Percentiles rank a stretch among this genome's conserved stretches.
Evolutionary conservation across 306 rosid genomes (phyloP).

Genomic region (Vigna trinervia): DNA sequence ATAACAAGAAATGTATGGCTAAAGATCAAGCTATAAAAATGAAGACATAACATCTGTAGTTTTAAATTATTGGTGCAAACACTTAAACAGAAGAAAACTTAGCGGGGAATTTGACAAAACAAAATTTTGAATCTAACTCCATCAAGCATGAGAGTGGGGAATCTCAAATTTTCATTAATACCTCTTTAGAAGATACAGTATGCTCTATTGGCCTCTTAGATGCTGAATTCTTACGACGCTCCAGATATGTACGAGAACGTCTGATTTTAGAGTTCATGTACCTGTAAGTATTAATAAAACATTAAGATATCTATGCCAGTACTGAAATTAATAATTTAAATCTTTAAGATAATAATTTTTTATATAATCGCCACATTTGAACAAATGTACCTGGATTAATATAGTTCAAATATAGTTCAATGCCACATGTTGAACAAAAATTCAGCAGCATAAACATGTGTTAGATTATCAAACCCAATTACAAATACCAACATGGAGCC

Average conservation of each 20-base stretch:
- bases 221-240: slow-evolving; percentile 51
- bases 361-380: slow-evolving; percentile 3
- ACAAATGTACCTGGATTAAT: slow-evolving; percentile 4
- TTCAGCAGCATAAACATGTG: background rate
- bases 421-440: slow-evolving; percentile 17
- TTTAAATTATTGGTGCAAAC: slow-evolving; percentile 23
- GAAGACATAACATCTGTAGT: slow-evolving; percentile 14
- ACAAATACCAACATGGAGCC: slow-evolving; percentile 21
- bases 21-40: background rate
- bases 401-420: background rate
- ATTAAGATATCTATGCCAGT: slow-evolving; percentile 5
- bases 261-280: slow-evolving; percentile 64
- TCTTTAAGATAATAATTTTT: background rate
- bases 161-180: slow-evolving; percentile 11
- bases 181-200: slow-evolving; percentile 56
- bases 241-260: slow-evolving; percentile 57
- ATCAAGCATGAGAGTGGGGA: background rate
- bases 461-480: slow-evolving; percentile 5
- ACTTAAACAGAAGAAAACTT: too few relatives aligned
- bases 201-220: slow-evolving; percentile 49
- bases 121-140: slow-evolving; percentile 17
- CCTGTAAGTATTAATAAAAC: slow-evolving; percentile 47
- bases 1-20: background rate
- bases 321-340: background rate
- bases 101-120: background rate